Base-by-base conservation (phyloP, 1,139 yeast genomes). In the Blastobotrys persicus region DNA sequence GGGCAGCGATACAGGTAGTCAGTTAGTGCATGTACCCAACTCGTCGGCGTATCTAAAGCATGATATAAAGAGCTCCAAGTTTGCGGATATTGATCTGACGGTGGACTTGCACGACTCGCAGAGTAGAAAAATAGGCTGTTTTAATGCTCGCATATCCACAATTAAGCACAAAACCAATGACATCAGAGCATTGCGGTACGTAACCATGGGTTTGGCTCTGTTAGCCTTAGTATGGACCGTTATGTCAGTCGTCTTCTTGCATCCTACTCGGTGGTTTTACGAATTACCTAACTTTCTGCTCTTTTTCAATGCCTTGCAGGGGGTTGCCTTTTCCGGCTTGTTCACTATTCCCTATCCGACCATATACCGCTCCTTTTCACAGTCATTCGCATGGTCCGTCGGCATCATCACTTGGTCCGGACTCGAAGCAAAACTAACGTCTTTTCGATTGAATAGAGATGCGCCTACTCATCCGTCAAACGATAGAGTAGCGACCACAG, bases 371-470 rank as follows among this genome's bases (percentile, higher is more conserved):
- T 53, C 59, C 32, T 67, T 67, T 46, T 49, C 68, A 6, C 59
- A 60, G 32, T 67, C 68, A 50, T 58, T 67, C 37, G 68, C 65
- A 14, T 67, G 71, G 71, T 56, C 65, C 11, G 49, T 57, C 12
- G 68, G 68, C 4, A 54, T 63, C 44, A 56, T 66, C 28, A 57
- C 65, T 11, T 67, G 70, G 69, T 49, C 47, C 11, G 60, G 60
- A 2, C 49, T 67, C 57, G 70, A 67, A 55, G 41, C 35, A 7
- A 49, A 59, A 14, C 63, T 67, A 46, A 71, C 67, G 53, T 44
- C 42, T 18, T 51, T 67, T 38, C 51, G 71, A 14, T 44, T 48
- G 7, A 42, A 48, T 14, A 65, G 71, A 2, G 70, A 70, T 5
- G 71, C 28, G 71, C 2, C 61, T 65, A 42, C 45, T 57, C 23